Percentiles rank a stretch among this genome's conserved stretches.
These are phyloP conservation scores for Ogataea pignaliae DNA, from an alignment of 805 yeast genomes.

Conservation along the genomic window DNA sequence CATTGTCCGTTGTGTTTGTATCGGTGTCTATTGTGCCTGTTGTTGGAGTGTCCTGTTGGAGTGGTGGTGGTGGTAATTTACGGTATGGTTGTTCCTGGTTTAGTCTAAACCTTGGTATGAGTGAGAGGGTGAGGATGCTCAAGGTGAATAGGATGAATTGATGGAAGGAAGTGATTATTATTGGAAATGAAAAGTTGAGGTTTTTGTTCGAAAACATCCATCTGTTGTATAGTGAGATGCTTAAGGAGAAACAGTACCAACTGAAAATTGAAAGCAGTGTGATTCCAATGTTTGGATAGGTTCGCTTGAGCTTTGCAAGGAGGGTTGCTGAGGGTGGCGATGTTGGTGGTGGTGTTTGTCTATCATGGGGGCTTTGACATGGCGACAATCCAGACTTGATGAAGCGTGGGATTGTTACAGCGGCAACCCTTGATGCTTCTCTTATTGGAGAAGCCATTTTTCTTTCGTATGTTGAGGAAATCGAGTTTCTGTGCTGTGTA, in stretches of 20 bases:
- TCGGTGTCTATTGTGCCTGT: no score
- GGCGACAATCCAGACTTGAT: not conserved
- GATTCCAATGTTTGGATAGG: constrained; percentile 26
- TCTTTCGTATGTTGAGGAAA: no score
- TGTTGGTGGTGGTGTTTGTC: not conserved
- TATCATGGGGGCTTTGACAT: not conserved
- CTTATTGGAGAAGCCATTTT: no score
- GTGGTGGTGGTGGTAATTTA: not conserved
- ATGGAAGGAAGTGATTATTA: constrained; percentile 79
- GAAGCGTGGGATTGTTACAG: constrained; percentile 1
- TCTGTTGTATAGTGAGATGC: constrained; percentile 80
- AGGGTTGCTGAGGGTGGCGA: constrained; percentile 1
- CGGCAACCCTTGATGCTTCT: no score
- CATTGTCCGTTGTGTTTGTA: not conserved
- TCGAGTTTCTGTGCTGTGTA: no score
- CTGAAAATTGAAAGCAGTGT: constrained; percentile 26
- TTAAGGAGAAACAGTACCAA: constrained; percentile 68
- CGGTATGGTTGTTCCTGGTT: constrained; percentile 7
- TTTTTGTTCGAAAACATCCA: constrained; percentile 90
- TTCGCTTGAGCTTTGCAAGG: constrained; percentile 8
- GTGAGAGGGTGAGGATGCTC: constrained; percentile 42
- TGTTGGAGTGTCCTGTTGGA: no score
- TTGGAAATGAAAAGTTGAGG: constrained; percentile 76
- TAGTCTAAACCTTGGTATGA: constrained; percentile 48
- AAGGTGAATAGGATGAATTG: constrained; percentile 63